Evolutionary conservation across 2,329 filamentous ascomycete genomes (phyloP).

Genomic region (Sodiomyces alkalinus): DNA sequence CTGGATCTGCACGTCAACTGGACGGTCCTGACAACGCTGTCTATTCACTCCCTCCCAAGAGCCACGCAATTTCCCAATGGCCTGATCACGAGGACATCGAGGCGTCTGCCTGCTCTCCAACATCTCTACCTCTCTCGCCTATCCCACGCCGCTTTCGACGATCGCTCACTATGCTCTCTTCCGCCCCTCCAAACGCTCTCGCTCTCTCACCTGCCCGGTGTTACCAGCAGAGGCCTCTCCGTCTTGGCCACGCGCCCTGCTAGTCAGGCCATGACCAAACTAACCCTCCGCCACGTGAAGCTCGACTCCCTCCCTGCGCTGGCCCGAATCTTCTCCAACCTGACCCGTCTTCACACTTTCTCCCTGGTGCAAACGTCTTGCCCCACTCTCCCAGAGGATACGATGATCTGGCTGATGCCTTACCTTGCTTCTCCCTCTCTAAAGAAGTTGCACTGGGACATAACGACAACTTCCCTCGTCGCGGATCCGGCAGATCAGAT

Average conservation of each 20-base stretch:
- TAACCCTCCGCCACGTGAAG: conserved; percentile 41
- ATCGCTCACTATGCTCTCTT: conserved; percentile 36
- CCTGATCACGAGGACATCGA: conserved; percentile 34
- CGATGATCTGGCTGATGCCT: conserved; percentile 47
- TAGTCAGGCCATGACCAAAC: conserved; percentile 27
- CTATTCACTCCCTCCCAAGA: conserved; percentile 42
- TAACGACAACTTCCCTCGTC: conserved; percentile 32
- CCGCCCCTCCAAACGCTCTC: conserved; percentile 39
- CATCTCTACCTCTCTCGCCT: conserved; percentile 45
- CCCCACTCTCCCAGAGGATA: conserved; percentile 38
- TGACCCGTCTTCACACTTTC: conserved; percentile 32
- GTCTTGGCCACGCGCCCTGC: conserved; percentile 35
- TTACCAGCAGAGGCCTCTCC: conserved; percentile 41
- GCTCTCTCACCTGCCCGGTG: conserved; percentile 37
- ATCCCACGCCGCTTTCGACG: conserved; percentile 39
- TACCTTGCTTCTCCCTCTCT: conserved; percentile 43
- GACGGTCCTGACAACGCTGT: conserved; percentile 37
- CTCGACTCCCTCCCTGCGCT: conserved; percentile 40
- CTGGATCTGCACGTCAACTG: conserved; percentile 37
- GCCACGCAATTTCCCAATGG: conserved; percentile 36
- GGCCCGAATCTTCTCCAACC: conserved; percentile 42
- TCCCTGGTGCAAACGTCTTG: conserved; percentile 38
- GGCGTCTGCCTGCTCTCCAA: conserved; percentile 36
- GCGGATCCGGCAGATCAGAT: conserved; percentile 41
- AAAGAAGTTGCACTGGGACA: conserved; percentile 46